Evolutionary conservation across 164 flowering plant species (phyloP).

Genomic region (Annona cherimola): DNA sequence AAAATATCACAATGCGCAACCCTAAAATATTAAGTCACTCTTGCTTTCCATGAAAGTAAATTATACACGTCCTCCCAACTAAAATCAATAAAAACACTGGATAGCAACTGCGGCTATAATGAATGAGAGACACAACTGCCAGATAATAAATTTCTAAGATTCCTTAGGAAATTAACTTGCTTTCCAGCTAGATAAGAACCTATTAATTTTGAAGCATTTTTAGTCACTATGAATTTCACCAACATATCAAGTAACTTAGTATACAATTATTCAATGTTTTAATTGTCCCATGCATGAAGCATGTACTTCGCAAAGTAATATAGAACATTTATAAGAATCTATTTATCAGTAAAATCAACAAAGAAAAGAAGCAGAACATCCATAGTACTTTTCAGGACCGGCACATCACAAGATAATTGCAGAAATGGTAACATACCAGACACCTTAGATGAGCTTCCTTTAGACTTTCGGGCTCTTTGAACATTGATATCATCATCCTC

Average conservation of each 20-base stretch:
- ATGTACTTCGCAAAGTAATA: not conserved
- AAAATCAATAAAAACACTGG: too few relatives aligned
- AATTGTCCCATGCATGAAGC: too few relatives aligned
- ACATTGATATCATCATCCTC: conserved; percentile 37
- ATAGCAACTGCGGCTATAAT: too few relatives aligned
- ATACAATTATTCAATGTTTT: too few relatives aligned
- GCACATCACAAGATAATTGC: not conserved
- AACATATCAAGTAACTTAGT: not conserved
- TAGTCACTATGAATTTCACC: not conserved
- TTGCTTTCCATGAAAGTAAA: too few relatives aligned
- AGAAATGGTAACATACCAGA: conserved; percentile 16
- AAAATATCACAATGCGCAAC: too few relatives aligned
- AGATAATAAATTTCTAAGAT: too few relatives aligned
- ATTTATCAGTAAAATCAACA: not conserved
- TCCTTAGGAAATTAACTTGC: not conserved
- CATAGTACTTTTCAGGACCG: not conserved
- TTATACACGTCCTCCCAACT: too few relatives aligned
- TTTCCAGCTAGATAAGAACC: not conserved
- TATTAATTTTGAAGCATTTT: not conserved
- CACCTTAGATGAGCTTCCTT: conserved; percentile 21
- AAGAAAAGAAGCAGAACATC: not conserved
- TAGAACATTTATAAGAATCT: not conserved
- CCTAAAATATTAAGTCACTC: too few relatives aligned
- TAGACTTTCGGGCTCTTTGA: conserved; percentile 32
- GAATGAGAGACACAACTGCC: too few relatives aligned